A percentile compares a stretch with the other conserved stretches of the same genome.
Conservation (phyloP, 352 stramenopile species). For the Phytophthora niederhauseri region DNA sequence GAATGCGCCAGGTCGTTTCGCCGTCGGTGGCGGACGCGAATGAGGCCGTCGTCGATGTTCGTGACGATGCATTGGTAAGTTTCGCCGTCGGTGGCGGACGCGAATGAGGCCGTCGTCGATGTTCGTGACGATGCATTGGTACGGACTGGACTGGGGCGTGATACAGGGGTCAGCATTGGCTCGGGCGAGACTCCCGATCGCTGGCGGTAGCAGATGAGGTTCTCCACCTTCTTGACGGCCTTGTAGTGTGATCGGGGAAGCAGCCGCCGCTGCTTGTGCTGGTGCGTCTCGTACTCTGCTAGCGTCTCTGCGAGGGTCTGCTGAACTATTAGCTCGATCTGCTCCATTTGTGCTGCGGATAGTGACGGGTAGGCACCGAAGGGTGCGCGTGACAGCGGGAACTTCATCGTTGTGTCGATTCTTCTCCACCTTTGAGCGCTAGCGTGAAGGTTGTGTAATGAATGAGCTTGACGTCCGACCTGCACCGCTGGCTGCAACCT, state of each 20-base stretch:
- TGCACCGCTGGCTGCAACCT: constrained; percentile 3
- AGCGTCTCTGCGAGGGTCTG: constrained; percentile 34
- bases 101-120: constrained; percentile 11
- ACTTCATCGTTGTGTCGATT: constrained; percentile 35
- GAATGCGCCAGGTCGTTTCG: constrained; percentile 8
- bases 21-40: constrained; percentile 9
- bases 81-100: constrained; percentile 9
- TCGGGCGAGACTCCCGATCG: constrained; percentile 12
- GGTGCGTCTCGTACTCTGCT: constrained; percentile 36
- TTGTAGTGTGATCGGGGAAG: constrained; percentile 37
- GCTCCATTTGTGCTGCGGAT: constrained; percentile 17
- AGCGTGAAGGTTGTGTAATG: constrained; percentile 25
- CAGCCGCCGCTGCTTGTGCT: constrained; percentile 22
- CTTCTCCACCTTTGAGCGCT: constrained; percentile 2
- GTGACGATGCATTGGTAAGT: constrained; percentile 8
- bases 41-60: constrained; percentile 10
- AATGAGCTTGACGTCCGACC: constrained; percentile 3
- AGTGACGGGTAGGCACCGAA: constrained; percentile 31
- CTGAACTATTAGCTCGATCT: constrained; percentile 23
- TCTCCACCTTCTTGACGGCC: constrained; percentile 43
- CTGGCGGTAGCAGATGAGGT: constrained; percentile 42
- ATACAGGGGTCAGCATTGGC: neutral
- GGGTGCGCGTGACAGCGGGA: constrained; percentile 29
- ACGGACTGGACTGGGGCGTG: neutral
- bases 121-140: constrained; percentile 7